Base-by-base conservation (phyloP, 306 rosid genomes). In the Quercus cerris region DNA sequence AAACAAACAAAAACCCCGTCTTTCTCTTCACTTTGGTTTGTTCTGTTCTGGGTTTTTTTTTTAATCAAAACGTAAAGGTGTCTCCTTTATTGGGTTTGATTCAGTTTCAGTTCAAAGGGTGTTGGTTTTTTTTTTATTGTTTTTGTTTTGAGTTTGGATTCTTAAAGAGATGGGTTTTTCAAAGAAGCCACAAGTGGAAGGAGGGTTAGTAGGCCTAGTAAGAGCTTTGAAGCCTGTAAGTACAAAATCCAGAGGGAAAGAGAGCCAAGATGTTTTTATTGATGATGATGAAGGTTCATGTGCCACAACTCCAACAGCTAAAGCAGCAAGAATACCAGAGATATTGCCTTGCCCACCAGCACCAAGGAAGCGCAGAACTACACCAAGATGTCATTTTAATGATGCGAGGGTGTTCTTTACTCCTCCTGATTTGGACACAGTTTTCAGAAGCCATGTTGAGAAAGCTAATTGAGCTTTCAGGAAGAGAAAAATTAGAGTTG, bases 401-500 rank as follows among this genome's bases (percentile, higher is more conserved):
- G 92, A 81, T 0, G 91, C 78, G 1, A 89, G 84, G 63, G 98
- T 91, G 87, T 96, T 89, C 78, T 96, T 96, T 52, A 84, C 86
- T 1, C 92, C 93, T 18, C 97, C 98, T 20, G 98, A 96, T 76
- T 90, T 96, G 98, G 99, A 96, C 76, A 80, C 97, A 0, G 97
- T 93, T 18, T 93, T 96, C 87, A 95, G 90, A 78, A 77, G 81
- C 41, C 91, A 78, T 46, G 90, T 91, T 61, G 88, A 91, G 89
- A 83, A 91, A 71, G 87, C 87, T 41, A 77, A 79, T 71, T 93
- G 88, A 91, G 76, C 90, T 72, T 84, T 78, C 13, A 56, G 68
- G 57, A n/a, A 25, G 30, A 49, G 62, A 22, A 28, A 74, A 58
- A 70, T 66, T 84, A 75, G 81, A 31, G 63, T 52, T 54, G 38